These are phyloP conservation scores for Paramyrothecium sp. DNA, from an alignment of 2,329 filamentous ascomycete species.

Conservation along the genomic window DNA sequence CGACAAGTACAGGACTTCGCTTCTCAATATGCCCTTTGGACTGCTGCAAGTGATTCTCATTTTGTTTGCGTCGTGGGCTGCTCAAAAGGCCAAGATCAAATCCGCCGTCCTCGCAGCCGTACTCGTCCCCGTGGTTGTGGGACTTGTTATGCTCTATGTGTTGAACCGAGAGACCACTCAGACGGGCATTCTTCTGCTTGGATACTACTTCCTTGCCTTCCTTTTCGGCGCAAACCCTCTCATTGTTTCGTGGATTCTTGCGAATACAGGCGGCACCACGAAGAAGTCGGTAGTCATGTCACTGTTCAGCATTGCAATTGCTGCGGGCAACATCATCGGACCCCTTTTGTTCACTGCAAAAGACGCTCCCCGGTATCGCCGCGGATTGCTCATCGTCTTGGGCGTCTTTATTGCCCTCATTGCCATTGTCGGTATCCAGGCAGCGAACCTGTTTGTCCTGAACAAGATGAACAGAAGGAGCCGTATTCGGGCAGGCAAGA, in stretches of 20 bases:
- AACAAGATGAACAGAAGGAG: constrained; percentile 55
- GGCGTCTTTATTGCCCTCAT: constrained; percentile 54
- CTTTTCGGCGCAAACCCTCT: constrained; percentile 65
- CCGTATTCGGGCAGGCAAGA: constrained; percentile 59
- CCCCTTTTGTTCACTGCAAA: constrained; percentile 58
- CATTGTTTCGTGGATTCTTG: constrained; percentile 67
- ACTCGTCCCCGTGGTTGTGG: constrained; percentile 59
- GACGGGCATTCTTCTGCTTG: constrained; percentile 47
- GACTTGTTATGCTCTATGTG: constrained; percentile 55
- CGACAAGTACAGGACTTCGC: constrained; percentile 53
- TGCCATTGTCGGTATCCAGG: constrained; percentile 51
- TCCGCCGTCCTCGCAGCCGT: constrained; percentile 51
- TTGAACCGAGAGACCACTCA: constrained; percentile 35
- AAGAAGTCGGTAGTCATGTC: constrained; percentile 66
- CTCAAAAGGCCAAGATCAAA: constrained; percentile 57
- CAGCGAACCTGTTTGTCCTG: constrained; percentile 51
- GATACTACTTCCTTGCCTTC: constrained; percentile 66
- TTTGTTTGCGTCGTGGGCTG: constrained; percentile 55
- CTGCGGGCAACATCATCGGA: constrained; percentile 66
- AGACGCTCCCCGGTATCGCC: constrained; percentile 58
- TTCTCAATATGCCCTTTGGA: constrained; percentile 69
- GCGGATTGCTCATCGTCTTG: constrained; percentile 54
- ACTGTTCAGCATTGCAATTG: constrained; percentile 60
- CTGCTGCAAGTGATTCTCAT: constrained; percentile 60
- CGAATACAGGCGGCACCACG: constrained; percentile 66